phyloP scores from a whole-genome alignment of 2,329 filamentous ascomycete genomes.

The Grosmannia clavigera region DNA sequence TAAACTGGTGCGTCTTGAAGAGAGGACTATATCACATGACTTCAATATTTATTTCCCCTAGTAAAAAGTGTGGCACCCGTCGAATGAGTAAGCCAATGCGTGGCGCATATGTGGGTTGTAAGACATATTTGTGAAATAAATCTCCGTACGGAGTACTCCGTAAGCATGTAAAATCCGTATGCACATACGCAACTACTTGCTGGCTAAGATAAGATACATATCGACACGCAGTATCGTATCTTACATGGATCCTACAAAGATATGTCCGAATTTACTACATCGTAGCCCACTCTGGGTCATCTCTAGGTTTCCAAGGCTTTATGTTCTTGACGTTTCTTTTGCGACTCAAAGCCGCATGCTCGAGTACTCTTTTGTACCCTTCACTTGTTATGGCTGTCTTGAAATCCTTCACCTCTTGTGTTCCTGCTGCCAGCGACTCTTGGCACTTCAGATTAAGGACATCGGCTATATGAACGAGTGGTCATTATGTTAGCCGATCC shows the following conservation, averaged over 20 bases:
- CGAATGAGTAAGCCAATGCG: neutral
- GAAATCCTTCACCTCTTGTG: slow-evolving; percentile 40
- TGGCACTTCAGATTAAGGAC: slow-evolving; percentile 33
- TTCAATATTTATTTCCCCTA: neutral
- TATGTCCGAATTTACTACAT: neutral
- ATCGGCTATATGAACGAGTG: slow-evolving; percentile 31
- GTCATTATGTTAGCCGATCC: neutral
- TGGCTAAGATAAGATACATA: too few relatives aligned
- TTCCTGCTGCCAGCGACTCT: slow-evolving; percentile 32
- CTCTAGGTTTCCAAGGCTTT: slow-evolving; percentile 44
- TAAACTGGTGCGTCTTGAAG: slow-evolving; percentile 11
- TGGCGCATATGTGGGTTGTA: neutral
- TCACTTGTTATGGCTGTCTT: slow-evolving; percentile 32
- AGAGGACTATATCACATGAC: slow-evolving; percentile 11
- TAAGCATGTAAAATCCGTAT: neutral
- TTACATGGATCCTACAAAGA: too few relatives aligned
- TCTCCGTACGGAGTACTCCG: neutral
- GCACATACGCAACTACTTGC: too few relatives aligned
- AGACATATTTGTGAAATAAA: neutral
- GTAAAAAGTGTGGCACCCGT: neutral
- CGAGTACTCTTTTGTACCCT: slow-evolving; percentile 35
- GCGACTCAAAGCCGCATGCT: slow-evolving; percentile 39
- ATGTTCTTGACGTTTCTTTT: slow-evolving; percentile 43
- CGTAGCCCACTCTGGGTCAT: slow-evolving; percentile 46
- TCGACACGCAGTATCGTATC: too few relatives aligned